phyloP scores from a whole-genome alignment of 2,329 filamentous ascomycete genomes.

The Sporothrix pallida region DNA sequence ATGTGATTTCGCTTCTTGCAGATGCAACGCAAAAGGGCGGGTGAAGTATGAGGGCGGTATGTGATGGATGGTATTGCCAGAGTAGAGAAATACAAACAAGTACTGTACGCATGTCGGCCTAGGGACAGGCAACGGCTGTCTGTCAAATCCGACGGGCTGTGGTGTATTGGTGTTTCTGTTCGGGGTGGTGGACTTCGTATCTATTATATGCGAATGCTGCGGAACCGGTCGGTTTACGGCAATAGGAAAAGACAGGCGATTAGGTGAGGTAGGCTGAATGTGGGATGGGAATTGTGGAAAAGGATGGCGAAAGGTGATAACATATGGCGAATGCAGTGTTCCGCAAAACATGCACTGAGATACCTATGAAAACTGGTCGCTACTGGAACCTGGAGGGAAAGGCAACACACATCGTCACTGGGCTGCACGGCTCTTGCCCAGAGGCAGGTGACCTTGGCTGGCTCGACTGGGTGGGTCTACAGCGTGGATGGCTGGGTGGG shows the following conservation, averaged over 20 bases:
- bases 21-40: conserved; percentile 2
- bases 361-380: neutral
- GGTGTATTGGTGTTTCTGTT: conserved; percentile 6
- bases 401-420: neutral
- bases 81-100: neutral
- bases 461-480: neutral
- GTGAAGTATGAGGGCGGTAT: neutral
- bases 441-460: neutral
- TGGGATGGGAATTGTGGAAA: neutral
- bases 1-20: conserved; percentile 27
- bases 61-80: conserved; percentile 4
- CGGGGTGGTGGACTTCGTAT: neutral
- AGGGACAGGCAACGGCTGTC: conserved; percentile 17
- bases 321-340: neutral
- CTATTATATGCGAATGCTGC: neutral
- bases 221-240: neutral
- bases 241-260: conserved; percentile 7
- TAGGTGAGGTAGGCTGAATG: neutral
- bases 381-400: too few species aligned
- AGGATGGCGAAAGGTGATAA: neutral
- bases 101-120: neutral
- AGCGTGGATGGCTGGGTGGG: neutral
- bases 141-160: neutral
- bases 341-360: neutral
- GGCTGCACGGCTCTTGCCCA: neutral